Evolutionary conservation across 495 filamentous ascomycete genomes (phyloP).

Genomic region (Podospora bellae-mahoneyi): DNA sequence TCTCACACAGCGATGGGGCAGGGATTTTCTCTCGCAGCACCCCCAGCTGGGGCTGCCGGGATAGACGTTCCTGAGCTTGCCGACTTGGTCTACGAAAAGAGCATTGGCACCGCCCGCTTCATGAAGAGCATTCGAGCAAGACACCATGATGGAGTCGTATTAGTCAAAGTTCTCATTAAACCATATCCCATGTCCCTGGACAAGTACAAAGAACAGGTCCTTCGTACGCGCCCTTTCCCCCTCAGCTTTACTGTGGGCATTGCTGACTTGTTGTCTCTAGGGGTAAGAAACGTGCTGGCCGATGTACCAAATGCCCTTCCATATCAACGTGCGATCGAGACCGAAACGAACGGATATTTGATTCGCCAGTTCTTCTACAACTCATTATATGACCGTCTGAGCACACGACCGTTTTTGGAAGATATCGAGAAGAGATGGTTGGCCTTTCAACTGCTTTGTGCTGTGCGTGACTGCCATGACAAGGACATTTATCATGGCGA

Average conservation of each 20-base stretch:
- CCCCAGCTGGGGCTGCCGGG: conserved; percentile 83
- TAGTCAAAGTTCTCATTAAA: conserved; percentile 93
- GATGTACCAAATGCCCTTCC: conserved; percentile 88
- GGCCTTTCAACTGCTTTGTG: conserved; percentile 92
- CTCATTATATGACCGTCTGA: conserved; percentile 94
- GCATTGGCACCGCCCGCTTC: conserved; percentile 89
- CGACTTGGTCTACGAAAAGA: conserved; percentile 87
- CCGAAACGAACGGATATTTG: conserved; percentile 83
- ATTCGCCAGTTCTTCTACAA: conserved; percentile 96
- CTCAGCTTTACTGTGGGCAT: not conserved
- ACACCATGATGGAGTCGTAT: conserved; percentile 81
- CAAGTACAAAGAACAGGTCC: conserved; percentile 68
- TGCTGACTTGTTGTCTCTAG: conserved; percentile 44
- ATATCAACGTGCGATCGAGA: conserved; percentile 88
- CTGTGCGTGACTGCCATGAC: conserved; percentile 85
- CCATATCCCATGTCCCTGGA: conserved; percentile 76
- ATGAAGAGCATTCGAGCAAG: conserved; percentile 94
- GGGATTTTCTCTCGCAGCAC: conserved; percentile 86
- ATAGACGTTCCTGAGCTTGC: conserved; percentile 91
- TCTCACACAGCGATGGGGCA: conserved; percentile 72
- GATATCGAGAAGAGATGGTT: conserved; percentile 99
- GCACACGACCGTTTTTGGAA: conserved; percentile 94
- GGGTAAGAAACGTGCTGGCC: conserved; percentile 71
- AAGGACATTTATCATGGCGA: conserved; percentile 94
- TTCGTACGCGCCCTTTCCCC: conserved; percentile 51